These are phyloP conservation scores for Fagus crenata DNA, from an alignment of 306 rosid species.

Conservation along the genomic window DNA sequence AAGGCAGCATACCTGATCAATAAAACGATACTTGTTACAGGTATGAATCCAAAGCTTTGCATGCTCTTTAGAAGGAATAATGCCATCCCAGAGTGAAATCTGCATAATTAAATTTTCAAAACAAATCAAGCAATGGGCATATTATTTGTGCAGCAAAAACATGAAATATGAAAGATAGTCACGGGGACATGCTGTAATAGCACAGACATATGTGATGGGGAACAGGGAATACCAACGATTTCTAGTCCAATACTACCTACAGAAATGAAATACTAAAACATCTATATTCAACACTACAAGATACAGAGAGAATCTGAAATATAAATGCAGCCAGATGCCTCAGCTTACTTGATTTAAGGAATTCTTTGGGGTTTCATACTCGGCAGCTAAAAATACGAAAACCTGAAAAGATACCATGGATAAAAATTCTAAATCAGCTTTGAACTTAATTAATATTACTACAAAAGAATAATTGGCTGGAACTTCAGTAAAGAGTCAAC, in stretches of 20 bases:
- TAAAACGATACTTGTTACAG: constrained; percentile 76
- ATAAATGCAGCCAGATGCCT: constrained; percentile 7
- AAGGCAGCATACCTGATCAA: constrained; percentile 58
- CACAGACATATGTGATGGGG: background rate
- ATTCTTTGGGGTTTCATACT: constrained; percentile 72
- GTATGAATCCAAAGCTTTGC: constrained; percentile 81
- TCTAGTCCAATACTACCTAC: background rate
- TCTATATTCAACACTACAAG: background rate
- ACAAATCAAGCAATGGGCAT: constrained; percentile 13
- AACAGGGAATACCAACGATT: background rate
- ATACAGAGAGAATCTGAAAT: constrained; percentile 10
- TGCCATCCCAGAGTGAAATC: constrained; percentile 97
- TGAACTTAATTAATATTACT: background rate
- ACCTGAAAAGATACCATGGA: constrained; percentile 49
- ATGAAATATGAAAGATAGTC: background rate
- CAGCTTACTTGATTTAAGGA: constrained; percentile 66
- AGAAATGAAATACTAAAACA: background rate
- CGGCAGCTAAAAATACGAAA: constrained; percentile 82
- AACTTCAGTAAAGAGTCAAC: background rate
- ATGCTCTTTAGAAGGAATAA: constrained; percentile 77
- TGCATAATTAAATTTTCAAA: constrained; percentile 28
- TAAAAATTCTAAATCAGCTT: constrained; percentile 15
- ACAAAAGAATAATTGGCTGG: background rate
- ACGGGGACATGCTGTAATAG: constrained; percentile 5
- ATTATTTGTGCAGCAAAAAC: background rate